Percentiles rank a stretch among this genome's conserved stretches.
Evolutionary conservation across 1,284 basidiomycete species (phyloP).

Genomic region (Ustilago bromivora): DNA sequence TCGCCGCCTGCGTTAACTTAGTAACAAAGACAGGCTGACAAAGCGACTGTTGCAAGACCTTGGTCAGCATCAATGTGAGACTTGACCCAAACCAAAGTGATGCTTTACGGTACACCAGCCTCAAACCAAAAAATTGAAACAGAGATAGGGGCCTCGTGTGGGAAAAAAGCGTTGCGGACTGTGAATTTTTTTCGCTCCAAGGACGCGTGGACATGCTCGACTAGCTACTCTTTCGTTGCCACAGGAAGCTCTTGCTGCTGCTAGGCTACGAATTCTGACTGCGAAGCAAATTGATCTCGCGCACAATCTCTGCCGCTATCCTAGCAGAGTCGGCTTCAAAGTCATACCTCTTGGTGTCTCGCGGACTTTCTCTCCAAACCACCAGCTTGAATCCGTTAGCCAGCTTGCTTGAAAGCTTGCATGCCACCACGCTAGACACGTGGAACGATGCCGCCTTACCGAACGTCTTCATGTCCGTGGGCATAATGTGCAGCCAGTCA

Average conservation of each 20-base stretch:
- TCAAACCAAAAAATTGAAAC: slow-evolving; percentile 12
- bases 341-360: slow-evolving; percentile 85
- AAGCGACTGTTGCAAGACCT: background rate
- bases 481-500: slow-evolving; percentile 83
- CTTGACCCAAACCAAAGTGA: background rate
- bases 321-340: slow-evolving; percentile 92
- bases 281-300: slow-evolving; percentile 55
- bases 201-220: background rate
- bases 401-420: slow-evolving; percentile 84
- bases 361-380: slow-evolving; percentile 78
- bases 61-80: background rate
- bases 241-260: background rate
- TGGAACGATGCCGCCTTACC: slow-evolving; percentile 85
- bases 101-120: background rate
- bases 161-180: slow-evolving; percentile 11
- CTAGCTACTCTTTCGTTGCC: background rate
- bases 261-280: slow-evolving; percentile 35
- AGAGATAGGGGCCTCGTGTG: slow-evolving; percentile 28
- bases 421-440: slow-evolving; percentile 84
- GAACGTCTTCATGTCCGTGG: slow-evolving; percentile 54
- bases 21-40: background rate
- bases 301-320: slow-evolving; percentile 77
- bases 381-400: slow-evolving; percentile 87
- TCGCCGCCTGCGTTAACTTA: background rate
- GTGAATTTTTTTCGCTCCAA: slow-evolving; percentile 6